Conservation (phyloP, 768 basidiomycete species). For the Naganishia vishniacii region DNA sequence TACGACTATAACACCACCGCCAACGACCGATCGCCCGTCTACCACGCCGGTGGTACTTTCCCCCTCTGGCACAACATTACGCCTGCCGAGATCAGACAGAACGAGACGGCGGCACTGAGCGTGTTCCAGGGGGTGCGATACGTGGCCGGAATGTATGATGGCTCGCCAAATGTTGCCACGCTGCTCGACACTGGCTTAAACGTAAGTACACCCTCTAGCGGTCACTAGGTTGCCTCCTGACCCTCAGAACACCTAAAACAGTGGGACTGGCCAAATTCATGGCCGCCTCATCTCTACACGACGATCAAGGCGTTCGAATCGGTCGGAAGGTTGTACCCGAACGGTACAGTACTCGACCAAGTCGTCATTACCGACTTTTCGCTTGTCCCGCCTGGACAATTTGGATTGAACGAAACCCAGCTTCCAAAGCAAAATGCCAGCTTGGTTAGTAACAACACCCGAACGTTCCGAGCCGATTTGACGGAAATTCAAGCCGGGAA, state of each 20-base stretch:
- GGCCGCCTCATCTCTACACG: conserved; percentile 63
- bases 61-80: conserved; percentile 83
- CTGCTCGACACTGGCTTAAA: conserved; percentile 66
- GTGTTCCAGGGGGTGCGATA: conserved; percentile 71
- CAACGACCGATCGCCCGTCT: conserved; percentile 61
- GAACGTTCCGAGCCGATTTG: conserved; percentile 54
- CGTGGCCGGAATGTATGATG: conserved; percentile 74
- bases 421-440: conserved; percentile 64
- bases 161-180: conserved; percentile 68
- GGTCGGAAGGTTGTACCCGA: conserved; percentile 67
- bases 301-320: conserved; percentile 67
- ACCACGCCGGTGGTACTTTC: conserved; percentile 61
- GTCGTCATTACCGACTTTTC: conserved; percentile 57
- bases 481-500: conserved; percentile 49
- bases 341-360: conserved; percentile 54
- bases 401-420: conserved; percentile 65
- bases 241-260: too few relatives aligned
- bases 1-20: conserved; percentile 51
- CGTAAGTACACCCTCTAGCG: too few relatives aligned
- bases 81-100: conserved; percentile 62
- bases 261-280: conserved; percentile 65
- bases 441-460: conserved; percentile 51
- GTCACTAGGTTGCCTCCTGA: too few relatives aligned
- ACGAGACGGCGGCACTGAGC: conserved; percentile 60
- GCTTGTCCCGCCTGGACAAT: conserved; percentile 71